These are phyloP conservation scores for Phytophthora pluvialis DNA, from an alignment of 352 stramenopile species.

Conservation along the genomic window DNA sequence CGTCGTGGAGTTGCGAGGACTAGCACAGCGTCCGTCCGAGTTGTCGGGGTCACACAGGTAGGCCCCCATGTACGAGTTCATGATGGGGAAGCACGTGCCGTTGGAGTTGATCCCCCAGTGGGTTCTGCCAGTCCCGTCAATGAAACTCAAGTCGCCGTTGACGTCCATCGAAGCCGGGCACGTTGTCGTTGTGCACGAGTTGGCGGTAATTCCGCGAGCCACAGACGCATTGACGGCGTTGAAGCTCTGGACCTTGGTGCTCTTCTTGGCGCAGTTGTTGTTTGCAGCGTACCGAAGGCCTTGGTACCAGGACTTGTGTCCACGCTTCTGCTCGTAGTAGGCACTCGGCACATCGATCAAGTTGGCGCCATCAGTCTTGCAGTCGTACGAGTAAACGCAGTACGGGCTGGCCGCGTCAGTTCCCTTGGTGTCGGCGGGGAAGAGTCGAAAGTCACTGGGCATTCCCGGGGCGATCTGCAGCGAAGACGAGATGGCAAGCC, in stretches of 20 bases:
- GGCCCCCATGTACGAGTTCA: slow-evolving; percentile 61
- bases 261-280: slow-evolving; percentile 50
- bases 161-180: slow-evolving; percentile 62
- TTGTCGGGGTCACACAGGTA: slow-evolving; percentile 65
- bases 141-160: slow-evolving; percentile 48
- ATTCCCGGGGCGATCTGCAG: slow-evolving; percentile 89
- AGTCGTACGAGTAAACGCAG: slow-evolving; percentile 59
- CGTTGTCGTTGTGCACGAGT: slow-evolving; percentile 43
- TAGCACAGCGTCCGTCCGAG: slow-evolving; percentile 32
- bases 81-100: slow-evolving; percentile 56
- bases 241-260: slow-evolving; percentile 46
- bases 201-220: slow-evolving; percentile 47
- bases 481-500: slow-evolving; percentile 87
- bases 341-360: slow-evolving; percentile 49
- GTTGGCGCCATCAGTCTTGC: slow-evolving; percentile 58
- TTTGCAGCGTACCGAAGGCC: slow-evolving; percentile 69
- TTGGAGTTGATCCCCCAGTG: slow-evolving; percentile 67
- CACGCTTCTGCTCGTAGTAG: slow-evolving; percentile 47
- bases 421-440: slow-evolving; percentile 44
- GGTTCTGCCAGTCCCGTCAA: slow-evolving; percentile 46
- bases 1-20: slow-evolving; percentile 50
- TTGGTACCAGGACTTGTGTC: slow-evolving; percentile 68
- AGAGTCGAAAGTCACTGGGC: slow-evolving; percentile 63
- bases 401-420: slow-evolving; percentile 30
- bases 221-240: slow-evolving; percentile 50